Evolutionary conservation across 1,284 basidiomycete genomes (phyloP).

Genomic region (Moniliella sp.): DNA sequence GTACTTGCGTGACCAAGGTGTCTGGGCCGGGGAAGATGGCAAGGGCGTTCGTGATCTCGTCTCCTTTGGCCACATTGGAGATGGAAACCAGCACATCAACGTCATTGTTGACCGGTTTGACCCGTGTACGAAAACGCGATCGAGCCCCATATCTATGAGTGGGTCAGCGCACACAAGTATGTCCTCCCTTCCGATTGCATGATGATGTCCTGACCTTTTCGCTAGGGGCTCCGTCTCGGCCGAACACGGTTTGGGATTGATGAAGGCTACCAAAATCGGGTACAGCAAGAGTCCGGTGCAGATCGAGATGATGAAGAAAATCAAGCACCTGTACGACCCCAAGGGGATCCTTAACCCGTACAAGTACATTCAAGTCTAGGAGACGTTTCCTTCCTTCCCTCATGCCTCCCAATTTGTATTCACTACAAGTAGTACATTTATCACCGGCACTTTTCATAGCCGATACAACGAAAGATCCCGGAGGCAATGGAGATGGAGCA

Average conservation of each 20-base stretch:
- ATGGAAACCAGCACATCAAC: slow-evolving; percentile 89
- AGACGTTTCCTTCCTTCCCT: too few relatives aligned
- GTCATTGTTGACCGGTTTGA: slow-evolving; percentile 66
- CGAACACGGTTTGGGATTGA: slow-evolving; percentile 80
- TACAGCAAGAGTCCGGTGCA: slow-evolving; percentile 65
- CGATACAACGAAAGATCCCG: too few relatives aligned
- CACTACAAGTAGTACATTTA: too few relatives aligned
- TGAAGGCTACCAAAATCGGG: slow-evolving; percentile 75
- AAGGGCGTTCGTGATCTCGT: slow-evolving; percentile 46
- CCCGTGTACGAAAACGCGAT: slow-evolving; percentile 58
- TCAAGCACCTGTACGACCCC: slow-evolving; percentile 79
- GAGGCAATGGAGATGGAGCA: too few relatives aligned
- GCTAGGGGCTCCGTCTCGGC: slow-evolving; percentile 66
- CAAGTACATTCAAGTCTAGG: too few relatives aligned
- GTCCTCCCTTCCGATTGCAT: background rate
- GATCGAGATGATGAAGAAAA: slow-evolving; percentile 67
- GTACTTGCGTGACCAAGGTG: slow-evolving; percentile 50
- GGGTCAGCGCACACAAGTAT: slow-evolving; percentile 40
- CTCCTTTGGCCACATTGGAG: slow-evolving; percentile 89
- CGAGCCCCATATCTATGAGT: slow-evolving; percentile 86
- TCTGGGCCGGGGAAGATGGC: too few relatives aligned
- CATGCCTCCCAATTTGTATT: too few relatives aligned
- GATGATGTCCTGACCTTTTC: background rate
- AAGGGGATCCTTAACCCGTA: slow-evolving; percentile 76
- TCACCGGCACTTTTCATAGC: too few relatives aligned